phyloP scores from a whole-genome alignment of 1,284 basidiomycete species.

The Albatrellus sp. region DNA sequence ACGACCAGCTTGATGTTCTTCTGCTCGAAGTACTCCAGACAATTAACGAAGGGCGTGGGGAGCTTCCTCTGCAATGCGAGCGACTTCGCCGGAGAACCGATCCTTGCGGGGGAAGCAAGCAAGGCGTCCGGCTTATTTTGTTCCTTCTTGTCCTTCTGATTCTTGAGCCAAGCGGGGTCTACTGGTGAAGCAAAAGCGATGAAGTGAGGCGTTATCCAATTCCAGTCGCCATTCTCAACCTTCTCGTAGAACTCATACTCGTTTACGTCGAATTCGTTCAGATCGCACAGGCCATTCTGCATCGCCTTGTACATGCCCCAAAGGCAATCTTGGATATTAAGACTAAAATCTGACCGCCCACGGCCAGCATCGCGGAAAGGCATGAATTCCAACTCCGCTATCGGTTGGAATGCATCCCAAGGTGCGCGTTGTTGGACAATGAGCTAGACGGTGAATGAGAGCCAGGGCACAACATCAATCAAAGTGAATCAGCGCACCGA shows the following conservation, averaged over 20 bases:
- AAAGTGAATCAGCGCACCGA: constrained; percentile 39
- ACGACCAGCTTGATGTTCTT: constrained; percentile 86
- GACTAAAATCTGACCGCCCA: constrained; percentile 84
- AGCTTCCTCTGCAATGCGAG: constrained; percentile 66
- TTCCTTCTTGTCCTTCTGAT: constrained; percentile 45
- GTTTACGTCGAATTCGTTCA: constrained; percentile 83
- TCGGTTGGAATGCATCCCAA: constrained; percentile 90
- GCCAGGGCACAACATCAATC: not conserved
- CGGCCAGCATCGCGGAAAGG: constrained; percentile 95
- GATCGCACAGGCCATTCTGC: constrained; percentile 78
- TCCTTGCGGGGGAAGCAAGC: constrained; percentile 19
- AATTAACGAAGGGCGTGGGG: constrained; percentile 72
- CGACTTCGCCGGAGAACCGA: constrained; percentile 17
- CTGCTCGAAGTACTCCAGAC: constrained; percentile 85
- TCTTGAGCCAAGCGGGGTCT: constrained; percentile 66
- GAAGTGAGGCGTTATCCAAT: constrained; percentile 87
- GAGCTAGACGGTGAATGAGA: constrained; percentile 41
- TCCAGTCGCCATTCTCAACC: constrained; percentile 96
- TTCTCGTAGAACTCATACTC: constrained; percentile 93
- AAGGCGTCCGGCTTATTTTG: constrained; percentile 15
- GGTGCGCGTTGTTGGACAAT: constrained; percentile 88
- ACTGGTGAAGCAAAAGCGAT: constrained; percentile 95
- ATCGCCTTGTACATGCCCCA: constrained; percentile 96
- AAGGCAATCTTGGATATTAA: constrained; percentile 87
- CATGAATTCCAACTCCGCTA: constrained; percentile 84